Evolutionary conservation across 1,139 yeast genomes (phyloP).

Genomic region (Debaryomyces udenii): DNA sequence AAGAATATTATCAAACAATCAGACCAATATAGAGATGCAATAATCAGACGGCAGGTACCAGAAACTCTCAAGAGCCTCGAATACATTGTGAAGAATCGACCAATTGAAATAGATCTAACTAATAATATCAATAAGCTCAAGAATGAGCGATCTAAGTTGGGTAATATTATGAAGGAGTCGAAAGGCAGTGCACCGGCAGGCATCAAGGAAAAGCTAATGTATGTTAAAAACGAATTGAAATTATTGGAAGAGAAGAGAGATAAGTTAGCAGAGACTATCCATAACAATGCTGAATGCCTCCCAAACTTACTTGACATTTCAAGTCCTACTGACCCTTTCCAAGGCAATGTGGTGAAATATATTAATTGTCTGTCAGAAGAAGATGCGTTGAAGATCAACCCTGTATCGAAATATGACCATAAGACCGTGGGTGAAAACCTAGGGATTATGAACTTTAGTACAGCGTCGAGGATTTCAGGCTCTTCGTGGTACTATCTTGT

Average conservation of each 20-base stretch:
- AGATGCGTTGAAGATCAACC: constrained; percentile 23
- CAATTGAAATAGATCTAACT: constrained; percentile 25
- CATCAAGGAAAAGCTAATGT: constrained; percentile 32
- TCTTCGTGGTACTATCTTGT: constrained; percentile 85
- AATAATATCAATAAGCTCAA: constrained; percentile 30
- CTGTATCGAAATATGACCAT: constrained; percentile 54
- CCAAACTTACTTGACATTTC: constrained; percentile 68
- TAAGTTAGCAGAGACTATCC: constrained; percentile 31
- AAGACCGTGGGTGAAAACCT: constrained; percentile 62
- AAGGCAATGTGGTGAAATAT: constrained; percentile 47
- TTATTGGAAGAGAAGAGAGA: constrained; percentile 37
- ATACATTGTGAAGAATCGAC: constrained; percentile 31
- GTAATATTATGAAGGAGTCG: constrained; percentile 24
- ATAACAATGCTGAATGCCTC: constrained; percentile 50
- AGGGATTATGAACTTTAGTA: constrained; percentile 66
- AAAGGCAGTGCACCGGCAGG: constrained; percentile 19
- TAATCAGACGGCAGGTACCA: constrained; percentile 47
- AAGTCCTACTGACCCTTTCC: constrained; percentile 48
- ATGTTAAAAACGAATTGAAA: constrained; percentile 37
- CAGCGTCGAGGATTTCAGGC: constrained; percentile 80
- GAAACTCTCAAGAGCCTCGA: constrained; percentile 33
- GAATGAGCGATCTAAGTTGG: constrained; percentile 31
- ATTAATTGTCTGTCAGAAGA: constrained; percentile 44
- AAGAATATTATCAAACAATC: constrained; percentile 45
- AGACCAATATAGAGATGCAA: constrained; percentile 45